These are phyloP conservation scores for Macrophomina tecta DNA, from an alignment of 2,329 filamentous ascomycete genomes.

Conservation along the genomic window DNA sequence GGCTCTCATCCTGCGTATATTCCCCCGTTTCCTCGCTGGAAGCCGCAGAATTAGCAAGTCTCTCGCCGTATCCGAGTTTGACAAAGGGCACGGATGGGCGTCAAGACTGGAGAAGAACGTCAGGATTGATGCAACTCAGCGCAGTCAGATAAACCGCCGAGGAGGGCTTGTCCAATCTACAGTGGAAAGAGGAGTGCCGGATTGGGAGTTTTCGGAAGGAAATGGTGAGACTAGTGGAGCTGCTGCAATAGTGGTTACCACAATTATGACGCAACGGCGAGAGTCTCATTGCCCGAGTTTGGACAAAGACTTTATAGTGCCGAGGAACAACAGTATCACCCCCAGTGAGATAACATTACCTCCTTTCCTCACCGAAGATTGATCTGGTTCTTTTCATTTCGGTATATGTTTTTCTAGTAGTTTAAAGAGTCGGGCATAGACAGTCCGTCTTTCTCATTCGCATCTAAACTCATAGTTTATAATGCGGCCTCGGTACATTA, in stretches of 20 bases:
- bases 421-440: no score
- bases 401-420: no score
- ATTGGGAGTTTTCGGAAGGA: neutral
- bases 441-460: no score
- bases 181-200: neutral
- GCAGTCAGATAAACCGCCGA: neutral
- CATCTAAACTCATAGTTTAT: conserved; percentile 27
- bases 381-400: neutral
- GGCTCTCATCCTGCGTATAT: conserved; percentile 33
- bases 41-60: neutral
- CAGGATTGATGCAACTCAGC: neutral
- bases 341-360: neutral
- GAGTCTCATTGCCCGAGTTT: neutral
- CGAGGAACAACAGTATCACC: conserved; percentile 1
- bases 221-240: neutral
- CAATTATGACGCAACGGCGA: conserved; percentile 5
- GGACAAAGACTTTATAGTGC: neutral
- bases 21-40: neutral
- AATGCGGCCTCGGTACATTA: conserved; percentile 49
- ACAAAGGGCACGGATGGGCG: neutral
- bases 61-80: neutral
- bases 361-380: neutral
- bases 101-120: neutral
- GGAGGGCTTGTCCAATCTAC: conserved; percentile 1
- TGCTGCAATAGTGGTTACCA: neutral